These are phyloP conservation scores for Fusarium cyanostomum DNA, from an alignment of 2,329 filamentous ascomycete species.

Conservation along the genomic window DNA sequence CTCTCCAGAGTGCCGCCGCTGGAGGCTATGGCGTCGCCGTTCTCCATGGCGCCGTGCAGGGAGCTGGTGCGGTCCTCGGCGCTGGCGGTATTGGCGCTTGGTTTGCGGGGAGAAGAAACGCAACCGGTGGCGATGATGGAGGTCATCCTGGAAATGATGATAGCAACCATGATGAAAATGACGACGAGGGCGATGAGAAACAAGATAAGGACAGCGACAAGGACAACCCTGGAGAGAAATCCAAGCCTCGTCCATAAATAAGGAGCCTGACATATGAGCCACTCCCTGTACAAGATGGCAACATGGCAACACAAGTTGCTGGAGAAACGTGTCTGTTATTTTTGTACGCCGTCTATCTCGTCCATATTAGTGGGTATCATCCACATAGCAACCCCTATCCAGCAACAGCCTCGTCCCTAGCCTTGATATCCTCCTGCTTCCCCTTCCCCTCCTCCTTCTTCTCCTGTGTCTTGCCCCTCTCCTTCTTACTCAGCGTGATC, in stretches of 20 bases:
- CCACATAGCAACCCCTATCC: conserved; percentile 23
- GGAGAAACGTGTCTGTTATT: background rate
- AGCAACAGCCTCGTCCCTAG: conserved; percentile 40
- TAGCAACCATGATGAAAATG: background rate
- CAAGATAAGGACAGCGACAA: too few species aligned
- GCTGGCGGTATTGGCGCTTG: background rate
- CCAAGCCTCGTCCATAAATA: too few species aligned
- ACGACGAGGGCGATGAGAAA: too few species aligned
- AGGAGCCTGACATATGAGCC: too few species aligned
- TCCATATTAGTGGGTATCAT: conserved; percentile 2
- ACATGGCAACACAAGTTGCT: too few species aligned
- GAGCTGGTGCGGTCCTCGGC: background rate
- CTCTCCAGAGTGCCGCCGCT: conserved; percentile 45
- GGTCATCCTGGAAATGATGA: background rate
- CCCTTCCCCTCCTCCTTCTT: conserved; percentile 37
- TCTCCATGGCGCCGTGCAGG: conserved; percentile 33
- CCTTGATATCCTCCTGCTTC: conserved; percentile 39
- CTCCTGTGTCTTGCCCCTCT: conserved; percentile 53
- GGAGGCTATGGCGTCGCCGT: conserved; percentile 42
- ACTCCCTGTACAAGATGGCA: too few species aligned
- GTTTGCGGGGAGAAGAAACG: background rate
- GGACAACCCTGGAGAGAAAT: too few species aligned
- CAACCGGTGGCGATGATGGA: background rate
- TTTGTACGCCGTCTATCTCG: conserved; percentile 12
- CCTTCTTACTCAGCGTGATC: conserved; percentile 78